Evolutionary conservation across 345 rosid species (phyloP).

Genomic region (Clausena lansium): DNA sequence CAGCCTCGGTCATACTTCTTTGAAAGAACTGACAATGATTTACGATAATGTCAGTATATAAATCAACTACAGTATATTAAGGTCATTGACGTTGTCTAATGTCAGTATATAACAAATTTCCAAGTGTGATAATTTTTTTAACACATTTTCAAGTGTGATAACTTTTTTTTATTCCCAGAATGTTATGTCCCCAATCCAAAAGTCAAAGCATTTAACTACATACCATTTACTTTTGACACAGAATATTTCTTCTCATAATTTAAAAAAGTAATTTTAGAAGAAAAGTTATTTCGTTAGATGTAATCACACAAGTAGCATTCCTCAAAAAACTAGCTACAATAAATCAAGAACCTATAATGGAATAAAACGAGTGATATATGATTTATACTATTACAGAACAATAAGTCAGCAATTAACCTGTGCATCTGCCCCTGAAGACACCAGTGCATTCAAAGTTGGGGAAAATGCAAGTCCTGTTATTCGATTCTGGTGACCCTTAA

Average conservation of each 20-base stretch:
- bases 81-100: too few species aligned
- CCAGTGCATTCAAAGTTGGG: conserved; percentile 53
- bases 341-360: neutral
- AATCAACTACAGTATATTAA: too few species aligned
- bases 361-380: neutral
- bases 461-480: conserved; percentile 88
- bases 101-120: neutral
- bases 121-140: too few species aligned
- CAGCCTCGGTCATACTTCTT: too few species aligned
- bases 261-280: neutral
- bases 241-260: neutral
- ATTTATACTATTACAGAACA: neutral
- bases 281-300: neutral
- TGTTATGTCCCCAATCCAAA: neutral
- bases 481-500: conserved; percentile 80
- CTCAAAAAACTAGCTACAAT: neutral
- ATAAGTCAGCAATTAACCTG: conserved; percentile 42
- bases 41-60: too few species aligned
- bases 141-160: too few species aligned
- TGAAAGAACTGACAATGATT: too few species aligned
- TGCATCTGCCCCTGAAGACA: conserved; percentile 89
- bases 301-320: neutral
- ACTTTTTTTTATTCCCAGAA: too few species aligned
- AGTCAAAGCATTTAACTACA: neutral
- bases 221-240: neutral